Percentiles rank a stretch among this genome's conserved stretches.
phyloP scores from a whole-genome alignment of 2,329 filamentous ascomycete species.

The Biscogniauxia sp. region DNA sequence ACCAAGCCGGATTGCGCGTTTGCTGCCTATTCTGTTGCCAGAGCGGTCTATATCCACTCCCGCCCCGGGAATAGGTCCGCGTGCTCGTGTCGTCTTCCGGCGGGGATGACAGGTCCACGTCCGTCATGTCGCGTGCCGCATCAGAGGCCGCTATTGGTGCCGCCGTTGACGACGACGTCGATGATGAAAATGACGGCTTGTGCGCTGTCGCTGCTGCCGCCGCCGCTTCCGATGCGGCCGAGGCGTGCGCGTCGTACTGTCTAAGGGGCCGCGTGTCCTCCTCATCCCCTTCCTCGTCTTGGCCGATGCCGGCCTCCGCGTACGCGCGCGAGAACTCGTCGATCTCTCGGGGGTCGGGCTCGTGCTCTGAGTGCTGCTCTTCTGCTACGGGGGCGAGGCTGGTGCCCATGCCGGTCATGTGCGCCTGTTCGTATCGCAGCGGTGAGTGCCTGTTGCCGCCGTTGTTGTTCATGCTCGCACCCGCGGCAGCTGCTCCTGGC shows the following conservation, averaged over 20 bases:
- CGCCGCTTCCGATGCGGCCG: too few relatives aligned
- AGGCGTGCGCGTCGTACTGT: neutral
- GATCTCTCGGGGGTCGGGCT: slow-evolving; percentile 42
- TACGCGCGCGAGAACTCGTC: slow-evolving; percentile 46
- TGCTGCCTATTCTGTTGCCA: slow-evolving; percentile 55
- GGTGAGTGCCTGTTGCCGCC: slow-evolving; percentile 11
- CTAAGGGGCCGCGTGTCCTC: neutral
- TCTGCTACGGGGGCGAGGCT: slow-evolving; percentile 28
- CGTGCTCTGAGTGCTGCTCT: slow-evolving; percentile 32
- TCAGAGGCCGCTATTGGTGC: too few relatives aligned
- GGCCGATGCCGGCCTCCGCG: slow-evolving; percentile 40
- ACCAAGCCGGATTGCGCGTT: slow-evolving; percentile 47
- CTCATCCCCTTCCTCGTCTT: slow-evolving; percentile 5
- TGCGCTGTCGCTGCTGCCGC: too few relatives aligned
- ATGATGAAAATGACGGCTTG: too few relatives aligned
- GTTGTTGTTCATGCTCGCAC: neutral
- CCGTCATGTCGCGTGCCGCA: neutral
- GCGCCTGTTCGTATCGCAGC: slow-evolving; percentile 24
- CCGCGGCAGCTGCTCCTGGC: neutral
- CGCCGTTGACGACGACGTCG: too few relatives aligned
- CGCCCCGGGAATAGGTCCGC: slow-evolving; percentile 18
- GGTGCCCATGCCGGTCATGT: slow-evolving; percentile 24
- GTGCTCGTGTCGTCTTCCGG: neutral
- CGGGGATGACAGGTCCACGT: neutral
- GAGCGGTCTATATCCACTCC: slow-evolving; percentile 40